Evolutionary conservation across 768 basidiomycete species (phyloP), one percentile per base, ranked within the genome.

Genomic region (Pisolithus orientalis): DNA sequence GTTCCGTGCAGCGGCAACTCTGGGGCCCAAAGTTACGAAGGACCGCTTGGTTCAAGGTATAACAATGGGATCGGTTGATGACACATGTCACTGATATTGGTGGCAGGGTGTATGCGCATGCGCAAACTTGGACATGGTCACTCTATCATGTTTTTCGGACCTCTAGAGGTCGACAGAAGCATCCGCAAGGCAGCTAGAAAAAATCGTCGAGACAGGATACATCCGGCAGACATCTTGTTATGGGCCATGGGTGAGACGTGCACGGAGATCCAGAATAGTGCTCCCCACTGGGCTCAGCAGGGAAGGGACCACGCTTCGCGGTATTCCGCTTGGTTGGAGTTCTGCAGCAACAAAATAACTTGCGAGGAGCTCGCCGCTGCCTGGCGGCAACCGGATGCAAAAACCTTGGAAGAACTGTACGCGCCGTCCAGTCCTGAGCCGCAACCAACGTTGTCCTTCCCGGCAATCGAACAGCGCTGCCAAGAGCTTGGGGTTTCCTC

Each of bases 71-170:
- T 43, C 2, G 32, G 34, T 29, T 24, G 32, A 34, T 53, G 38
- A 31, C 29, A 4, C 14, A 34, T 37, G 25, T 1, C 13, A 3
- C 10, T 44, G 31, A 49, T 38, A 21, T 16, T 38, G 14, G 29
- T 59, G 62, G 63, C 11, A 79, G 78, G 76, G 4, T 80, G 79
- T 47, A 80, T 80, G 79, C 68, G 79, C 8, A 78, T 80, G 78
- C 61, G 79, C 13, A 70, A 71, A 56, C 69, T 80, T 0, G 79
- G 79, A 11, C 59, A 65, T 11, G 74, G 72, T 0, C 79, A 80
- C 52, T 73, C 78, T 3, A 58, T 78, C 25, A 63, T 75, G 53
- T 79, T 80, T 55, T 75, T 76, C 42, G 77, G 76, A 1, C 72
- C 78, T n/a, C 61, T 61, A 0, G 72, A 79, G 42, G 65, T 78